Evolutionary conservation across 2,329 filamentous ascomycete genomes (phyloP).

Genomic region (Lasiodiplodia gonubiensis): DNA sequence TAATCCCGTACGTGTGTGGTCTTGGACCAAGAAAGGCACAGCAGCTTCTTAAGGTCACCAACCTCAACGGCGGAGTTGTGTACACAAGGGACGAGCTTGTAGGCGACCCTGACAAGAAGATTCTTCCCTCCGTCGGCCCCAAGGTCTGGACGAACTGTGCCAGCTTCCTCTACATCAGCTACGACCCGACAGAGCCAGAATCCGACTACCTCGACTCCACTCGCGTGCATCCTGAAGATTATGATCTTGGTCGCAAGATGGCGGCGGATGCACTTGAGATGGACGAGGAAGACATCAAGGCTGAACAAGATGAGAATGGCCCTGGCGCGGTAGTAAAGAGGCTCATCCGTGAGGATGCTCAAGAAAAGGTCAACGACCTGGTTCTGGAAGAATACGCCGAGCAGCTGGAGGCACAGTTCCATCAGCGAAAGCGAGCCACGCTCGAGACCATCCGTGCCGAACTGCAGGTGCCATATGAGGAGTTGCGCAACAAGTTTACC

Average conservation of each 20-base stretch:
- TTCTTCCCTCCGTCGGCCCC: conserved; percentile 79
- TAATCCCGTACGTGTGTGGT: conserved; percentile 89
- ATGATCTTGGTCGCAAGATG: conserved; percentile 97
- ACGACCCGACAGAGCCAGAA: conserved; percentile 78
- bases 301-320: conserved; percentile 88
- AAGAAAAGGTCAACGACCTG: conserved; percentile 94
- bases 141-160: conserved; percentile 97
- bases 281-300: conserved; percentile 97
- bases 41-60: conserved; percentile 84
- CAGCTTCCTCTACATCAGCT: conserved; percentile 90
- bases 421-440: conserved; percentile 92
- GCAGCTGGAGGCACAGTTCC: conserved; percentile 90
- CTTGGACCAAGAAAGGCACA: conserved; percentile 91
- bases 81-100: conserved; percentile 81
- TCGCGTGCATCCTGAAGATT: conserved; percentile 96
- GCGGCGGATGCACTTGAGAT: conserved; percentile 94
- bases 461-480: conserved; percentile 90
- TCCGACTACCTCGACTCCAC: conserved; percentile 96
- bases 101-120: conserved; percentile 77
- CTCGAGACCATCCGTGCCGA: conserved; percentile 96
- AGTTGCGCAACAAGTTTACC: conserved; percentile 81
- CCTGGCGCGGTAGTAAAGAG: conserved; percentile 89
- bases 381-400: conserved; percentile 97
- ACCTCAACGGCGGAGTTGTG: conserved; percentile 64
- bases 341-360: conserved; percentile 91